Conservation (phyloP, 2,329 filamentous ascomycete species). For the Paecilomyces variotii region DNA sequence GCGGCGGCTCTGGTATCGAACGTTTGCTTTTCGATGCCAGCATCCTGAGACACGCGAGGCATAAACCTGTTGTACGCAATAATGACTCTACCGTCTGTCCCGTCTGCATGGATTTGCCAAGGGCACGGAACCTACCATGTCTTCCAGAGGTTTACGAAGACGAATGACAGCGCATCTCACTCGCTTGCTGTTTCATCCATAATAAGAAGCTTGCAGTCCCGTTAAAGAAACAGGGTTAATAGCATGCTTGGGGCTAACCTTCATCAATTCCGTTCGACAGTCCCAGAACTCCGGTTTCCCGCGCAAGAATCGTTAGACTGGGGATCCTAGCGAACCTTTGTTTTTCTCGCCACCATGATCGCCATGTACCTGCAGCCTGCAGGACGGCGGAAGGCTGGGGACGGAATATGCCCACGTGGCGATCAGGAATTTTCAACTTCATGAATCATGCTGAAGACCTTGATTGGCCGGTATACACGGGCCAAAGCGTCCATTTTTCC, state of each 20-base stretch:
- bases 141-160: neutral
- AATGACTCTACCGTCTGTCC: neutral
- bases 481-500: neutral
- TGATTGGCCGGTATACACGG: neutral
- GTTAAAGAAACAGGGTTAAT: neutral
- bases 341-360: neutral
- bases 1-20: neutral
- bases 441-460: neutral
- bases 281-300: neutral
- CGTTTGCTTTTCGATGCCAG: neutral
- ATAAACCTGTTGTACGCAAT: neutral
- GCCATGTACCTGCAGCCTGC: neutral
- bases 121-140: neutral
- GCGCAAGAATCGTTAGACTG: neutral
- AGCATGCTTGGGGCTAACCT: neutral
- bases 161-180: neutral
- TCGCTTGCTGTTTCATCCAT: neutral
- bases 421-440: neutral
- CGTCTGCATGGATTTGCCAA: neutral
- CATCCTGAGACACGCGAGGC: neutral
- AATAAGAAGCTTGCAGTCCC: neutral
- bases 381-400: neutral
- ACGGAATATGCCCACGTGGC: neutral
- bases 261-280: neutral
- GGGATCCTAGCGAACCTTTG: neutral